Base-by-base conservation (phyloP, 2,329 filamentous ascomycete genomes). In the Aurifilum marmelostoma region DNA sequence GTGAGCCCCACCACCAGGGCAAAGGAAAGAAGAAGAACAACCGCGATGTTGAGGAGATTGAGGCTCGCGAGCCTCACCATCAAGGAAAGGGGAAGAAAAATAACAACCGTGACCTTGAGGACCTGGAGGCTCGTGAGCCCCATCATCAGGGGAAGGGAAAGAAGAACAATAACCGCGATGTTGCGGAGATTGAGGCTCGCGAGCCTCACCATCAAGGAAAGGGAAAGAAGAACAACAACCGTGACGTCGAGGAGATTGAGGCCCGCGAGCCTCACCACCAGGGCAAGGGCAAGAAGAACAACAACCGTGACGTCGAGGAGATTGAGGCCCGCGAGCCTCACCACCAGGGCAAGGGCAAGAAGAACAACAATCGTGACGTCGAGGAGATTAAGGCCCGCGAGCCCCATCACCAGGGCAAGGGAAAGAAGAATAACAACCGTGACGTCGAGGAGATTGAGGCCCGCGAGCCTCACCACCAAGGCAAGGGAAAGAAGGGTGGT, bases 401-500 rank as follows among this genome's bases (percentile, higher is more conserved):
- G 66, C 66, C 66, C 1, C 72, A 72, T 69, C 73, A 74, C 70
- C 73, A 72, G n/a, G 63, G 43, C n/a, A 68, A 71, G 65, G 63
- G 54, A 16, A 69, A 68, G 43, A 63, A 63, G 62, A 32, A 32
- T 8, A 32, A 32, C 1, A 21, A 9, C 8, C 29, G 56, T 2
- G 56, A 59, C 1, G 32, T 59, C 3, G 56, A 59, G 29, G 56
- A 67, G 1, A n/a, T 73, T 2, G 73, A 74, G 37, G 61, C 68
- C 12, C 71, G 72, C 11, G 72, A 73, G 64, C 72, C 74, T 6
- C 72, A 74, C 56, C 75, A 76, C 63, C 73, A 73, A 9, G 52
- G 52, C 32, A 69, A 69, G 67, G 64, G 58, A 34, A 69, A 65
- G 63, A 37, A 39, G 37, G 47, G 47, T 24, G 47, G 21, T n/a